Evolutionary conservation across 2,329 filamentous ascomycete genomes (phyloP).

Genomic region (Nannizzia gypsea): DNA sequence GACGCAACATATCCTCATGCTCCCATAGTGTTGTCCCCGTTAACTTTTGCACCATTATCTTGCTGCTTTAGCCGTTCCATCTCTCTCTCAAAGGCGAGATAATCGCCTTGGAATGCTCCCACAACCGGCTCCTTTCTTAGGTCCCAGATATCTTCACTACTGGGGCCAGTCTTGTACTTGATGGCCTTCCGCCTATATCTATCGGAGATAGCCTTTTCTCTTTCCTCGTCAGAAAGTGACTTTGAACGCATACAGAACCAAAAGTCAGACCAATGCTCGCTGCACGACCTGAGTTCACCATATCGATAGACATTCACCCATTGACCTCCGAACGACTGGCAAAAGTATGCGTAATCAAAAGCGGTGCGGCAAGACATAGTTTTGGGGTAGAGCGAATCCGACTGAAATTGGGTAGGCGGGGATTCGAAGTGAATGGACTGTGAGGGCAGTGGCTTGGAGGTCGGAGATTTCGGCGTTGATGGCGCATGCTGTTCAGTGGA

Average conservation of each 20-base stretch:
- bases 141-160: constrained; percentile 86
- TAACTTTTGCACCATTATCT: background rate
- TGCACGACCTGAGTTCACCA: constrained; percentile 64
- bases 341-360: constrained; percentile 91
- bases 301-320: constrained; percentile 86
- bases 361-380: constrained; percentile 79
- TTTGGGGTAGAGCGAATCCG: constrained; percentile 62
- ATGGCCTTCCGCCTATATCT: constrained; percentile 56
- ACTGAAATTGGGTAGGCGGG: constrained; percentile 33
- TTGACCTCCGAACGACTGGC: constrained; percentile 80
- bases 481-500: constrained; percentile 9
- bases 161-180: constrained; percentile 57
- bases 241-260: constrained; percentile 94
- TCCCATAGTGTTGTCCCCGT: background rate
- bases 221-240: constrained; percentile 47
- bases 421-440: constrained; percentile 6
- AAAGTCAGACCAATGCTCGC: constrained; percentile 81
- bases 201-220: constrained; percentile 49
- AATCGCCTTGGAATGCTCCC: constrained; percentile 37
- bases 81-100: constrained; percentile 12
- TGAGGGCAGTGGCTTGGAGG: constrained; percentile 10
- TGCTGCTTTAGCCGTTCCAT: constrained; percentile 16
- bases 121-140: constrained; percentile 52
- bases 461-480: constrained; percentile 17
- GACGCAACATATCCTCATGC: background rate